Percentiles rank a stretch among this genome's conserved stretches.
Evolutionary conservation across 1,139 yeast species (phyloP).

Genomic region (Suhomyces bokatorum): DNA sequence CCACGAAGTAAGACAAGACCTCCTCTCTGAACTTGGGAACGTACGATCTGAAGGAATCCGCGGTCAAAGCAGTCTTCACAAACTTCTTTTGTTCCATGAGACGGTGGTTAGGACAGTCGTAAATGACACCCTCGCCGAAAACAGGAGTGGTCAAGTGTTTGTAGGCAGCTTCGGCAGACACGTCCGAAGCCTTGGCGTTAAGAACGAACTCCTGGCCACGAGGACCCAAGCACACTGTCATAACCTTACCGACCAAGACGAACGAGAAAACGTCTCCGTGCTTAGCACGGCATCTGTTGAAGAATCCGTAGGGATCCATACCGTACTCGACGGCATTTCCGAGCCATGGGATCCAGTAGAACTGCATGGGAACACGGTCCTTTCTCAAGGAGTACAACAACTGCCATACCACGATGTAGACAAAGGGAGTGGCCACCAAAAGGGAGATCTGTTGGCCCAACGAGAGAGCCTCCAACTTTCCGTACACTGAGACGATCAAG

Average conservation of each 20-base stretch:
- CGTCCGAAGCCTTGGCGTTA: constrained; percentile 86
- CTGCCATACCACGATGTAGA: constrained; percentile 71
- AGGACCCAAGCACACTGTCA: constrained; percentile 97
- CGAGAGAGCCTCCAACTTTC: constrained; percentile 28
- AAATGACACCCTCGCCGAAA: constrained; percentile 94
- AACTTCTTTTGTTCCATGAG: constrained; percentile 98
- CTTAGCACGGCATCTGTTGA: constrained; percentile 70
- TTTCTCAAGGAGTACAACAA: constrained; percentile 67
- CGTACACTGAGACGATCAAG: constrained; percentile 21
- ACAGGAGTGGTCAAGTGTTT: constrained; percentile 95
- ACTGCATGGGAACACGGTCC: constrained; percentile 85
- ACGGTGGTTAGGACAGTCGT: constrained; percentile 91
- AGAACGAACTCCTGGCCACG: constrained; percentile 96
- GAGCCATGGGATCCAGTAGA: constrained; percentile 93
- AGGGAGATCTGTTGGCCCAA: constrained; percentile 38
- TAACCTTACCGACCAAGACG: constrained; percentile 80
- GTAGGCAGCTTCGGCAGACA: constrained; percentile 95
- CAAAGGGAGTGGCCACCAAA: constrained; percentile 47
- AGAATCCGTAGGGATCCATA: constrained; percentile 89
- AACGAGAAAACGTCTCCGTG: constrained; percentile 94
- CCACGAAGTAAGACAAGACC: constrained; percentile 60
- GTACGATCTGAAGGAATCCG: constrained; percentile 78
- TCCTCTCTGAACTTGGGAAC: constrained; percentile 90
- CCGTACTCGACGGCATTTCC: constrained; percentile 91
- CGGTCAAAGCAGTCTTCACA: constrained; percentile 84